These are phyloP conservation scores for Pterocarpus santalinus DNA, from an alignment of 306 rosid genomes.

Conservation along the genomic window DNA sequence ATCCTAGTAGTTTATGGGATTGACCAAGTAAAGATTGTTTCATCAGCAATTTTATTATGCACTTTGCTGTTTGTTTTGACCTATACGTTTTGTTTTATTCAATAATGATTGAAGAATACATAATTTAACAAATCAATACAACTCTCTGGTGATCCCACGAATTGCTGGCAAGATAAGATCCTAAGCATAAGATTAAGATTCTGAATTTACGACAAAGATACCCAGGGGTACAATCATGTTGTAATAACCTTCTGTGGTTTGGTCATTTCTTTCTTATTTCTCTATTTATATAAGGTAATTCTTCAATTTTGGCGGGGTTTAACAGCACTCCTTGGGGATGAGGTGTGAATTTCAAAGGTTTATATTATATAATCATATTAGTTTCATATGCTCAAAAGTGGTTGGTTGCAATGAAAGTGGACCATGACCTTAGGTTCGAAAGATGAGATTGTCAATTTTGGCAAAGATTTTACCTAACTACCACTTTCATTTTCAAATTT, in stretches of 20 bases:
- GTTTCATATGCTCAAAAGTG: too few species aligned
- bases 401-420: too few species aligned
- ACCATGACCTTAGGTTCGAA: too few species aligned
- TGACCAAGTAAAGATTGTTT: constrained; percentile 47
- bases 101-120: background rate
- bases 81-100: background rate
- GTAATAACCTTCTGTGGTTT: too few species aligned
- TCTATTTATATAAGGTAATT: background rate
- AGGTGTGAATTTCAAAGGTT: background rate
- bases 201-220: background rate
- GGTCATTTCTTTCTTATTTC: too few species aligned
- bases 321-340: too few species aligned
- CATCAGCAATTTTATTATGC: constrained; percentile 22
- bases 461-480: too few species aligned
- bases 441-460: too few species aligned
- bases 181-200: background rate
- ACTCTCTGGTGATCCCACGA: background rate
- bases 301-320: background rate
- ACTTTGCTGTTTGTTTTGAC: constrained; percentile 39
- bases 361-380: too few species aligned
- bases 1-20: constrained; percentile 23
- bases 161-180: constrained; percentile 7
- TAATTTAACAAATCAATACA: background rate
- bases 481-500: too few species aligned
- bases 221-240: background rate